phyloP scores from a whole-genome alignment of 2,329 filamentous ascomycete genomes.

The Aspergillus ruber region DNA sequence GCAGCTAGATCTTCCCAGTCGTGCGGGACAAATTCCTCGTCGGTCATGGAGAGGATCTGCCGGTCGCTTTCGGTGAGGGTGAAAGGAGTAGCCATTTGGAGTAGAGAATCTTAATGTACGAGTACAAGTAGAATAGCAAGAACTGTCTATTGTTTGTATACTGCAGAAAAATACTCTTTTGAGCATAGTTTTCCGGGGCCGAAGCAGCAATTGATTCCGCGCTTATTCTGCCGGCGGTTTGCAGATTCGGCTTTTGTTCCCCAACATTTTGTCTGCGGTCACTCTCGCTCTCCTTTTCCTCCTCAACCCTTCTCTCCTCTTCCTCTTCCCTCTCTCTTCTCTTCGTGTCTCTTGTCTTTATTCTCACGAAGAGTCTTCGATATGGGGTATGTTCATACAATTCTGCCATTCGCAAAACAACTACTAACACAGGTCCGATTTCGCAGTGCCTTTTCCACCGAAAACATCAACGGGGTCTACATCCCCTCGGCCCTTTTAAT shows the following conservation, averaged over 20 bases:
- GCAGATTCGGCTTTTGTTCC: conserved; percentile 11
- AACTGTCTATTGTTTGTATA: background rate
- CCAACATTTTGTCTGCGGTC: background rate
- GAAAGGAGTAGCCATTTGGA: conserved; percentile 28
- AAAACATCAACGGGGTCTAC: conserved; percentile 73
- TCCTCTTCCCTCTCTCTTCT: conserved; percentile 4
- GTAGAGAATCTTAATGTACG: background rate
- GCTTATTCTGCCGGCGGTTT: conserved; percentile 7
- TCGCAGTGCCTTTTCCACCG: conserved; percentile 25
- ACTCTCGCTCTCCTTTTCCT: conserved; percentile 1
- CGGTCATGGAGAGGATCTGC: conserved; percentile 43
- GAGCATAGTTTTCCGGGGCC: background rate
- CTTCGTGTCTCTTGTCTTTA: conserved; percentile 2
- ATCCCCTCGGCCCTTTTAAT: conserved; percentile 75
- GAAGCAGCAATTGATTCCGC: too few species aligned
- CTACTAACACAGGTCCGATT: background rate
- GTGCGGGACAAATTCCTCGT: conserved; percentile 47
- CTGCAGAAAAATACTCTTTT: background rate
- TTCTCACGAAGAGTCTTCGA: conserved; percentile 10
- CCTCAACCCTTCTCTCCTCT: conserved; percentile 4
- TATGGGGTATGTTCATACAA: conserved; percentile 22
- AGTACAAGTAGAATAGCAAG: background rate
- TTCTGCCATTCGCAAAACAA: too few species aligned
- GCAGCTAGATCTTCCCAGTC: conserved; percentile 48
- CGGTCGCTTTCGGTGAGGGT: conserved; percentile 46